phyloP scores from a whole-genome alignment of 2,329 filamentous ascomycete genomes.

The Blastomyces emzantsi region DNA sequence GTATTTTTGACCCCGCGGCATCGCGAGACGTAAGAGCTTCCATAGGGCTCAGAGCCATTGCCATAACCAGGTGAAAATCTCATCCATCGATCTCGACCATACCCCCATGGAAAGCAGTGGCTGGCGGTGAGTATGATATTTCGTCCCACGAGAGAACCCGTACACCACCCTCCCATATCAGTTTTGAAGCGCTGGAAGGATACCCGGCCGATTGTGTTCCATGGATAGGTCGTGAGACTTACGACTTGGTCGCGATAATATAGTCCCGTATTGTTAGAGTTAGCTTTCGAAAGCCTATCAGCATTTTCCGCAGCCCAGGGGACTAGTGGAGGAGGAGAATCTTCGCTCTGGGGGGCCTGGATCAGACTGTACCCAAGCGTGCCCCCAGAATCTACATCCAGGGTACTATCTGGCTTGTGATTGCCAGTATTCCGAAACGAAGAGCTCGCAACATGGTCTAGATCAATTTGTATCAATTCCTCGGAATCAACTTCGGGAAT shows the following conservation, averaged over 20 bases:
- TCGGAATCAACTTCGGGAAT: constrained; percentile 11
- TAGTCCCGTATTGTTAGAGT: constrained; percentile 10
- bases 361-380: constrained; percentile 15
- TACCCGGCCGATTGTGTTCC: constrained; percentile 19
- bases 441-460: constrained; percentile 6
- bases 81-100: constrained; percentile 18
- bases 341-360: not conserved
- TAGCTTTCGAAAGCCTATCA: constrained; percentile 6
- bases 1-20: constrained; percentile 20
- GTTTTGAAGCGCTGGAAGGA: constrained; percentile 17
- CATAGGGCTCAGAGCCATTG: constrained; percentile 18
- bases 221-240: constrained; percentile 17
- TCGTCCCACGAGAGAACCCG: constrained; percentile 18
- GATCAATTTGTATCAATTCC: constrained; percentile 12
- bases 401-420: not conserved
- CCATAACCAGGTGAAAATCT: constrained; percentile 18
- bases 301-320: constrained; percentile 11
- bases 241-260: constrained; percentile 16
- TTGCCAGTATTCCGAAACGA: constrained; percentile 12
- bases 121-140: constrained; percentile 20
- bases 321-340: not conserved
- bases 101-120: constrained; percentile 21
- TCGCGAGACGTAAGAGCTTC: constrained; percentile 18
- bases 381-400: constrained; percentile 12
- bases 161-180: constrained; percentile 20